A percentile compares a stretch with the other conserved stretches of the same genome.
phyloP scores from a whole-genome alignment of 768 basidiomycete genomes.

The Cubamyces lactineus region DNA sequence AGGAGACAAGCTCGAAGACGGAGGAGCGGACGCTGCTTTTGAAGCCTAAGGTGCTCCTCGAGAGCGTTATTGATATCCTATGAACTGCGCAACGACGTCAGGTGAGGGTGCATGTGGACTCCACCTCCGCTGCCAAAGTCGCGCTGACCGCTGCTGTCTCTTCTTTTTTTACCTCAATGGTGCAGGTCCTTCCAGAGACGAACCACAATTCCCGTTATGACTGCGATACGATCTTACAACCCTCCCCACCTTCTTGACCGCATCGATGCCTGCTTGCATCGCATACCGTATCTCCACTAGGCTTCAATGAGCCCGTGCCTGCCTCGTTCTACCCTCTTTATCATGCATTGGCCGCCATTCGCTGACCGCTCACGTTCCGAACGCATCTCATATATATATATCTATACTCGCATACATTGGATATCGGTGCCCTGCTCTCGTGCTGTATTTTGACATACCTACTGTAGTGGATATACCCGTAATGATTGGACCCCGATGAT shows the following conservation, averaged over 20 bases:
- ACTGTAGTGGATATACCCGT: slow-evolving; percentile 5
- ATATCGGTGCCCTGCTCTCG: not conserved
- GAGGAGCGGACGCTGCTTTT: slow-evolving; percentile 28
- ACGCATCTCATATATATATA: slow-evolving; percentile 7
- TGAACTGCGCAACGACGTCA: slow-evolving; percentile 7
- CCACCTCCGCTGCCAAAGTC: too few species aligned
- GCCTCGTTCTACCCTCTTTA: not conserved
- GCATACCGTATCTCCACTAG: too few species aligned
- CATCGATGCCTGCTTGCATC: too few species aligned
- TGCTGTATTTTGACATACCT: slow-evolving; percentile 4
- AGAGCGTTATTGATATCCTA: slow-evolving; percentile 31
- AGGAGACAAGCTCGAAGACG: slow-evolving; percentile 6
- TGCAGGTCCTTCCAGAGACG: not conserved
- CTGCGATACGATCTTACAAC: not conserved
- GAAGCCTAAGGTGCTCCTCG: slow-evolving; percentile 36
- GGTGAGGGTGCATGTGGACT: not conserved
- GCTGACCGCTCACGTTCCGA: not conserved
- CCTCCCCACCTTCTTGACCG: too few species aligned
- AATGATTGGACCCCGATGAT: not conserved
- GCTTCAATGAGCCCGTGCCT: not conserved
- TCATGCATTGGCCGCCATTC: too few species aligned
- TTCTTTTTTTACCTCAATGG: not conserved
- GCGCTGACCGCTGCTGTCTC: not conserved
- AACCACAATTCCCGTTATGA: not conserved
- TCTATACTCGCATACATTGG: not conserved